Evolutionary conservation across 257 asterid species (phyloP), one percentile per base, ranked within the genome.

Genomic region (Misopates orontium): DNA sequence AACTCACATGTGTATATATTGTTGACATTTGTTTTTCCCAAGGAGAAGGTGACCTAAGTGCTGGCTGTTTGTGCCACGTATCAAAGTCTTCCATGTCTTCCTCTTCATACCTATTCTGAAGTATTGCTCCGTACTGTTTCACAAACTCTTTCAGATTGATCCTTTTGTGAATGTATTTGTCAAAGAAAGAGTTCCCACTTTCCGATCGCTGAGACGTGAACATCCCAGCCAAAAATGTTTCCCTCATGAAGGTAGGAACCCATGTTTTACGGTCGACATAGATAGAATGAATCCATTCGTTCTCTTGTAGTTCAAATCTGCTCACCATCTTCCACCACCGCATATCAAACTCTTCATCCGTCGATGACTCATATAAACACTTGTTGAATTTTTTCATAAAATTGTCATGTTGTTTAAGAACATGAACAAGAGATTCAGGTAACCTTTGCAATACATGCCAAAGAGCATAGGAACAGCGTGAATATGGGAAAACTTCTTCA

Each of bases 311-410:
- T 69, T 87, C 98, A 75, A 87, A 93, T 75, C 88, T 79, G 72
- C 91, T 69, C 5, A 93, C 90, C 98, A 93, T 89, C 85, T 93
- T 84, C 98, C 98, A 93, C 98, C 98, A 93, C 78, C 84, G 90
- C 87, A 93, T 70, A 81, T 90, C 97, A 75, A 93, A 93, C 71
- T 81, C 86, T 71, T 93, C 98, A 67, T 93, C 98, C 1, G 85
- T 83, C 68, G 83, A 66, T 0, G 97, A 84, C 88, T 87, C 87
- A 80, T 79, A 85, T 69, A 87, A 79, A 58, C 96, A 93, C 93
- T 93, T 93, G 71, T 71, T 86, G 79, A 93, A 84, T 71, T 93
- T 93, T 62, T 73, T 71, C 71, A 82, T 74, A 41, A 90, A 89
- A 71, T 70, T 81, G 48, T 83, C 96, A 12, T 87, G 88, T 65